phyloP scores from a whole-genome alignment of 163 green algal species.

The Chloroidium sp. region DNA sequence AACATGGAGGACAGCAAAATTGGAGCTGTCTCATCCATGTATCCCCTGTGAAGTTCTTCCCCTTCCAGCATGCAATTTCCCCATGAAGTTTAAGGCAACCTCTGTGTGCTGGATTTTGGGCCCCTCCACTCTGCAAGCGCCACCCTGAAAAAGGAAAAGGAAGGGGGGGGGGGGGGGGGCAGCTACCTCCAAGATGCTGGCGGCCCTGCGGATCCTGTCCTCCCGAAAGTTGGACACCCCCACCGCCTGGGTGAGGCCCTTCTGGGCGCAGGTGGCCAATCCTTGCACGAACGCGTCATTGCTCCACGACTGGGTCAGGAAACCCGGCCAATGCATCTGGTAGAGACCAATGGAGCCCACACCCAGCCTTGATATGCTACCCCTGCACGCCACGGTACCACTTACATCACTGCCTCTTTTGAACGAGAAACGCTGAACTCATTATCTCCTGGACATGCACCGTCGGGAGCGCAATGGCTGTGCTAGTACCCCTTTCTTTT shows the following conservation, averaged over 20 bases:
- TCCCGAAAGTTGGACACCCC: constrained; percentile 89
- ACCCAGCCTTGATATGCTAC: constrained; percentile 52
- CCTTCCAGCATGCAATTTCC: too few species aligned
- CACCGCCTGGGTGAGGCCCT: constrained; percentile 52
- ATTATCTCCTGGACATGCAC: too few species aligned
- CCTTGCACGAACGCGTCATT: constrained; percentile 80
- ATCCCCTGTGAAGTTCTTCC: too few species aligned
- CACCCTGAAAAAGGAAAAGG: too few species aligned
- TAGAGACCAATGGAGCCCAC: constrained; percentile 62
- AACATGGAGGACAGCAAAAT: too few species aligned
- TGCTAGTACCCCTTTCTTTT: too few species aligned
- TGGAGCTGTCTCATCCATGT: too few species aligned
- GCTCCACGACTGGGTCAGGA: constrained; percentile 58
- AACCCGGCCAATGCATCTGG: constrained; percentile 76
- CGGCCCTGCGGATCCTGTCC: constrained; percentile 47
- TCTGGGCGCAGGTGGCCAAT: constrained; percentile 32
- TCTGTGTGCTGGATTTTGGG: too few species aligned
- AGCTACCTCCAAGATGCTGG: constrained; percentile 9
- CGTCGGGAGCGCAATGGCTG: too few species aligned
- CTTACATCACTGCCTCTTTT: not conserved
- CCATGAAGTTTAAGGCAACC: too few species aligned
- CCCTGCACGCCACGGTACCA: constrained; percentile 15
- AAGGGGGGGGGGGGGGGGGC: not conserved
- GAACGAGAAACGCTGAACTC: not conserved
- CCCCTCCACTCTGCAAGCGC: too few species aligned